These are phyloP conservation scores for Chalciporus sp. DNA, from an alignment of 1,284 basidiomycete genomes.

Conservation along the genomic window DNA sequence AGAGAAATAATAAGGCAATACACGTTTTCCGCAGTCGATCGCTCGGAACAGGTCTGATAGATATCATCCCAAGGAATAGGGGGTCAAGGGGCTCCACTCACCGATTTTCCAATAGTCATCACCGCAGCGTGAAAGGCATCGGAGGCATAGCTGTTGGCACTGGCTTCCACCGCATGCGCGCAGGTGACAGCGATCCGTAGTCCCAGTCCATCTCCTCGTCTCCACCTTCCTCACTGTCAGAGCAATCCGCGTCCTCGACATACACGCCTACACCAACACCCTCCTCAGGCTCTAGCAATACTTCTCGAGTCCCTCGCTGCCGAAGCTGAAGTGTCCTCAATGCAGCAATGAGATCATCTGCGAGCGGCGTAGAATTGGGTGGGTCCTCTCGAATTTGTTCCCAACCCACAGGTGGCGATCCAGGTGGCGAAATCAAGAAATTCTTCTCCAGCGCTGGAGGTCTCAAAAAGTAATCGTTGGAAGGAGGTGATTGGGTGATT, in stretches of 20 bases:
- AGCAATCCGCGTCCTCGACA: conserved; percentile 64
- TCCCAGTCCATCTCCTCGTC: conserved; percentile 57
- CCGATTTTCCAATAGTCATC: conserved; percentile 28
- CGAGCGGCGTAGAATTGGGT: conserved; percentile 85
- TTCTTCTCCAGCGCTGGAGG: conserved; percentile 88
- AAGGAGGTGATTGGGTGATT: conserved; percentile 43
- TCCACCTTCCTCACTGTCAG: conserved; percentile 34
- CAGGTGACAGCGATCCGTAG: conserved; percentile 58
- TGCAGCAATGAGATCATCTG: conserved; percentile 86
- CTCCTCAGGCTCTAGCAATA: conserved; percentile 66
- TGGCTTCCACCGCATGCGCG: conserved; percentile 52
- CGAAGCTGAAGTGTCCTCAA: conserved; percentile 61
- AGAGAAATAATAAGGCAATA: conserved; percentile 32
- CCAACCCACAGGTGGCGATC: conserved; percentile 98
- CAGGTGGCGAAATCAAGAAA: conserved; percentile 97
- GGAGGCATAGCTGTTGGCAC: conserved; percentile 63
- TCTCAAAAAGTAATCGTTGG: conserved; percentile 60
- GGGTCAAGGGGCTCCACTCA: conserved; percentile 20
- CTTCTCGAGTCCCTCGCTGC: conserved; percentile 46
- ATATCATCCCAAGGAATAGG: conserved; percentile 32
- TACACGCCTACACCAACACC: conserved; percentile 75
- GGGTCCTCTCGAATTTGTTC: conserved; percentile 91
- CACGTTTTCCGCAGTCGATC: conserved; percentile 32
- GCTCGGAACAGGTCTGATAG: conserved; percentile 48
- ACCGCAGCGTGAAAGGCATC: conserved; percentile 36